Base-by-base conservation (phyloP, 306 rosid species). In the Crotalaria pallida region DNA sequence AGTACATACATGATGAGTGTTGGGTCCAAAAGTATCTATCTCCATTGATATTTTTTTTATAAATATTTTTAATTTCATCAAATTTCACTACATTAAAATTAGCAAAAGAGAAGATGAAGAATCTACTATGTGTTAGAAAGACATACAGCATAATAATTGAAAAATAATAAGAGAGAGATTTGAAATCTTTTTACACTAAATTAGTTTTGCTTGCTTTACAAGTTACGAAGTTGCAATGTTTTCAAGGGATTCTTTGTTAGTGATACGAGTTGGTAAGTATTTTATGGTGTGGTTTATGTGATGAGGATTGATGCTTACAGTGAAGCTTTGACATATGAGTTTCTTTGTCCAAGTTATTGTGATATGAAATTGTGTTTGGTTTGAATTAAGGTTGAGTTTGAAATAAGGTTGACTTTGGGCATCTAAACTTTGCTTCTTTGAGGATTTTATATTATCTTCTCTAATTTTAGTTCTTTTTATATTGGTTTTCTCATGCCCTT, bases 131-230 rank as follows among this genome's bases (percentile, higher is more conserved):
- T 51, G 43, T 18, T 2, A 10, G 34, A 29, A 19, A 27, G 65
- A n/a, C n/a, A n/a, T n/a, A 50, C 15, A 24, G 29, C 64, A 49
- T 29, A 15, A 17, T 4, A 45, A 44, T 38, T 68, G 6, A 44
- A 60, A 50, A 53, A 51, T 0, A 24, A 57, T 2, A 18, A 31
- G 34, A 29, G 34, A 16, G 8, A 24, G 65, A 36, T 57, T n/a
- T 5, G 33, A 53, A 24, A 40, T 61, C 22, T 49, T 72, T 58
- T 31, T 77, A 68, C 67, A 61, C 56, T 76, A 78, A 10, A 83
- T 71, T 64, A 53, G 61, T 70, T 27, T 67, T 65, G 36, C 67
- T 22, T 48, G 11, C 61, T 62, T 69, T 49, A 70, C 79, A 75
- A 48, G 48, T 73, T 70, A 64, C 58, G 43, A 65, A 78, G 61